Evolutionary conservation across 371 early-diverging fungal genomes (phyloP).

Genomic region (Blakeslea trispora): DNA sequence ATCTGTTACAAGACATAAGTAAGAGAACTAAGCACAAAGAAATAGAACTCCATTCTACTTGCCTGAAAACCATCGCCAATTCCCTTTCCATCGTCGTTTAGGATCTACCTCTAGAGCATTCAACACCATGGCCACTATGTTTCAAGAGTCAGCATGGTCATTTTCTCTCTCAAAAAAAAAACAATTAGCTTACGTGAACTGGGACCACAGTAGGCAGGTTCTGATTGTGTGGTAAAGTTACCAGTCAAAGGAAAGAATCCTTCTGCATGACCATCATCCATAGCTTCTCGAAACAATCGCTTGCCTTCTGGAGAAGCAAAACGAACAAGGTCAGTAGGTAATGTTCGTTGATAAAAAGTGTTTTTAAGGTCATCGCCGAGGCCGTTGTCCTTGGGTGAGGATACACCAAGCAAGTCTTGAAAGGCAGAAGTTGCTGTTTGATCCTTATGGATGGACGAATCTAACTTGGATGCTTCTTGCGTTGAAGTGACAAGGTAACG

Average conservation of each 20-base stretch:
- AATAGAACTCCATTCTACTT: too few species aligned
- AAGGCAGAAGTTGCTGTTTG: slow-evolving; percentile 17
- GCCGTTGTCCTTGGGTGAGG: not conserved
- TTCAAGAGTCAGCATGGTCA: too few species aligned
- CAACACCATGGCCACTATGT: slow-evolving; percentile 84
- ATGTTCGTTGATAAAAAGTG: slow-evolving; percentile 77
- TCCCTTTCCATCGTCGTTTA: slow-evolving; percentile 87
- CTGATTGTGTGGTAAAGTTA: slow-evolving; percentile 89
- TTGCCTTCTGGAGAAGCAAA: slow-evolving; percentile 84
- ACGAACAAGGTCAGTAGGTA: slow-evolving; percentile 73
- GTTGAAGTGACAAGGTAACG: too few species aligned
- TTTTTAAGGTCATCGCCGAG: slow-evolving; percentile 48
- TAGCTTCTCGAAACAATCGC: slow-evolving; percentile 73
- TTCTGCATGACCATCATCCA: slow-evolving; percentile 80
- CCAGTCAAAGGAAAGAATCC: slow-evolving; percentile 85
- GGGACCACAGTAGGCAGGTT: slow-evolving; percentile 73
- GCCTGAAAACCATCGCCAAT: slow-evolving; percentile 83
- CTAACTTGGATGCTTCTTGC: too few species aligned
- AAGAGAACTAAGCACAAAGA: too few species aligned
- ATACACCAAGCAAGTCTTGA: slow-evolving; percentile 26
- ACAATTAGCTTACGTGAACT: slow-evolving; percentile 52
- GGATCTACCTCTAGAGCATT: slow-evolving; percentile 93
- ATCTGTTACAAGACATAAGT: slow-evolving; percentile 46
- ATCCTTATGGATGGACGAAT: not conserved
- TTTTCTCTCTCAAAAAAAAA: too few species aligned